Percentiles rank a stretch among this genome's conserved stretches.
Evolutionary conservation across 2,329 filamentous ascomycete genomes (phyloP).

Genomic region (Sporothrix variecibatus): DNA sequence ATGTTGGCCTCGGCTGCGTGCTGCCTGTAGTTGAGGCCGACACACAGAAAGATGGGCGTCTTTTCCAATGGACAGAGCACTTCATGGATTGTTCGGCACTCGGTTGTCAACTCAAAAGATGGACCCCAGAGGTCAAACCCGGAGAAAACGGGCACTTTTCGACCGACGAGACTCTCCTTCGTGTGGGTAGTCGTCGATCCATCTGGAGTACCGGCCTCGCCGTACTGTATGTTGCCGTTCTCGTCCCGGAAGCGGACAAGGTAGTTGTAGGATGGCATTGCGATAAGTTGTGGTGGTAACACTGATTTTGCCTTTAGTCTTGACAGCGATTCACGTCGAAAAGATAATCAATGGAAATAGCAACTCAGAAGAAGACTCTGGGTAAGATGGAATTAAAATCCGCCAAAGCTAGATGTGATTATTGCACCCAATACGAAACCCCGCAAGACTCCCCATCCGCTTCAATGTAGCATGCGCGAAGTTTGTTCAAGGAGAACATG

Average conservation of each 20-base stretch:
- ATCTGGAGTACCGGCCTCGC: conserved; percentile 11
- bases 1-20: conserved; percentile 31
- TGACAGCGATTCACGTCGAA: too few species aligned
- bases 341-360: too few species aligned
- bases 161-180: conserved; percentile 15
- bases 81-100: conserved; percentile 28
- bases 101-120: neutral
- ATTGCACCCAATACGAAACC: too few species aligned
- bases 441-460: too few species aligned
- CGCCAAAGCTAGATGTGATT: too few species aligned
- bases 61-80: conserved; percentile 51
- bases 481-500: too few species aligned
- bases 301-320: too few species aligned
- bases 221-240: conserved; percentile 13
- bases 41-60: conserved; percentile 37
- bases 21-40: conserved; percentile 34
- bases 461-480: too few species aligned
- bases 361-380: too few species aligned
- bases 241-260: conserved; percentile 24
- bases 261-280: neutral
- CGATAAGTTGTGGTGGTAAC: too few species aligned
- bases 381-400: too few species aligned
- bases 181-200: conserved; percentile 2
- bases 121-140: conserved; percentile 17
- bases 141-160: conserved; percentile 12